Evolutionary conservation across 2,329 filamentous ascomycete genomes (phyloP).

Genomic region (Cercospora sp.): DNA sequence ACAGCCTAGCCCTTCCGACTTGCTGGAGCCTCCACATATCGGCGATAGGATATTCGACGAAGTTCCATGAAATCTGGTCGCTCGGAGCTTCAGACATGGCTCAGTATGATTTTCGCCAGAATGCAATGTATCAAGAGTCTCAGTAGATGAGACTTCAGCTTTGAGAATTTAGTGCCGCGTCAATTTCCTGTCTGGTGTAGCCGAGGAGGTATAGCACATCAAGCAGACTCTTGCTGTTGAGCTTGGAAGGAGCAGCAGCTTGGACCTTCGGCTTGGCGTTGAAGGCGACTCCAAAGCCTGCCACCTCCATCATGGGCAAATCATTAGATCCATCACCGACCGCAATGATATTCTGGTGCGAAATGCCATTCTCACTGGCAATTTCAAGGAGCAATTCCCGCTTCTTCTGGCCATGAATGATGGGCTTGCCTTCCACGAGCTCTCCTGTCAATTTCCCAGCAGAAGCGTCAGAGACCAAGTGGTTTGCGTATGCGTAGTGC

Average conservation of each 20-base stretch:
- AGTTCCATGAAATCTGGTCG: neutral
- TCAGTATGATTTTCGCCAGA: neutral
- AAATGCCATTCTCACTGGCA: constrained; percentile 65
- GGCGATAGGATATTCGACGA: constrained; percentile 28
- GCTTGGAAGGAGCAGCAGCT: constrained; percentile 68
- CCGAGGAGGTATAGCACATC: constrained; percentile 76
- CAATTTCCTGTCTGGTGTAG: constrained; percentile 33
- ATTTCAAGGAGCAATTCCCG: constrained; percentile 69
- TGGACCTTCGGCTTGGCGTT: constrained; percentile 83
- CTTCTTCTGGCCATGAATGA: constrained; percentile 77
- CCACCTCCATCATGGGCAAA: constrained; percentile 73
- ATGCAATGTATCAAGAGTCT: neutral
- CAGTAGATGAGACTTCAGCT: neutral
- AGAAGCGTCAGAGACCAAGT: constrained; percentile 64
- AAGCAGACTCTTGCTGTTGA: constrained; percentile 70
- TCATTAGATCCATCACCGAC: constrained; percentile 84
- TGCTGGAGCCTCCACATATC: constrained; percentile 44
- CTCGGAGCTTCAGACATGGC: neutral
- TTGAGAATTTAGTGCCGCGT: constrained; percentile 3
- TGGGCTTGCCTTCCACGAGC: constrained; percentile 65
- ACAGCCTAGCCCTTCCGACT: constrained; percentile 45
- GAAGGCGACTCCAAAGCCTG: constrained; percentile 77
- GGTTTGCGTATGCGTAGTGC: constrained; percentile 86
- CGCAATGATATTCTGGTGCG: constrained; percentile 67
- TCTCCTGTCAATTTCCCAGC: constrained; percentile 66